Percentiles rank a stretch among this genome's conserved stretches.
Evolutionary conservation across 2,329 filamentous ascomycete genomes (phyloP).

Genomic region (Dryadomyces sulphureus): DNA sequence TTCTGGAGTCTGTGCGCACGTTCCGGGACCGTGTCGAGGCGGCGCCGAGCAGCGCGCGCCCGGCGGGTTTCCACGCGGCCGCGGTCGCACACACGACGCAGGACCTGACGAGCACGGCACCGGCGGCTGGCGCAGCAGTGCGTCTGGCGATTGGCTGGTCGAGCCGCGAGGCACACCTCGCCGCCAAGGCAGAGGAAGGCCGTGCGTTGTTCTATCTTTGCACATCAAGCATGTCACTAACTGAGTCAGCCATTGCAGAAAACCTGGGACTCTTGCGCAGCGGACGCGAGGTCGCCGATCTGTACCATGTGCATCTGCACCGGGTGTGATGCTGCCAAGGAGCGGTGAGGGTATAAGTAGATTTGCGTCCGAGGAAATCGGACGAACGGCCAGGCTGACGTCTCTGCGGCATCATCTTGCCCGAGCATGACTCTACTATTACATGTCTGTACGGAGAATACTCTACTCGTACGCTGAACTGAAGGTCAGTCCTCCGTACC

Average conservation of each 20-base stretch:
- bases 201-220: background rate
- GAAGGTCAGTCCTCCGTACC: too few relatives aligned
- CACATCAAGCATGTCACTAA: background rate
- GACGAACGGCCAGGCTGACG: too few relatives aligned
- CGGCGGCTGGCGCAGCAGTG: constrained; percentile 1
- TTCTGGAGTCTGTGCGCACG: constrained; percentile 7
- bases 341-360: too few relatives aligned
- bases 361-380: too few relatives aligned
- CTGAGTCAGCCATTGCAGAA: background rate
- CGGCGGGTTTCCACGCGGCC: constrained; percentile 5
- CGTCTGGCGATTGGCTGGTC: constrained; percentile 13
- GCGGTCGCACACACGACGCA: constrained; percentile 4
- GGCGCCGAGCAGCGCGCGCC: background rate
- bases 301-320: background rate
- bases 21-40: constrained; percentile 9
- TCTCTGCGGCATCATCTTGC: too few relatives aligned
- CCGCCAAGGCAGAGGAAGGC: constrained; percentile 9
- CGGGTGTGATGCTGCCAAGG: background rate
- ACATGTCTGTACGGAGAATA: too few relatives aligned
- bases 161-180: constrained; percentile 12
- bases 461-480: too few relatives aligned
- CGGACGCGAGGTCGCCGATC: background rate
- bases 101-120: constrained; percentile 1
- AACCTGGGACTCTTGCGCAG: background rate
- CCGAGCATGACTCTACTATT: too few relatives aligned